Conservation (phyloP, 2,329 filamentous ascomycete genomes). For the Bretziella fagacearum region DNA sequence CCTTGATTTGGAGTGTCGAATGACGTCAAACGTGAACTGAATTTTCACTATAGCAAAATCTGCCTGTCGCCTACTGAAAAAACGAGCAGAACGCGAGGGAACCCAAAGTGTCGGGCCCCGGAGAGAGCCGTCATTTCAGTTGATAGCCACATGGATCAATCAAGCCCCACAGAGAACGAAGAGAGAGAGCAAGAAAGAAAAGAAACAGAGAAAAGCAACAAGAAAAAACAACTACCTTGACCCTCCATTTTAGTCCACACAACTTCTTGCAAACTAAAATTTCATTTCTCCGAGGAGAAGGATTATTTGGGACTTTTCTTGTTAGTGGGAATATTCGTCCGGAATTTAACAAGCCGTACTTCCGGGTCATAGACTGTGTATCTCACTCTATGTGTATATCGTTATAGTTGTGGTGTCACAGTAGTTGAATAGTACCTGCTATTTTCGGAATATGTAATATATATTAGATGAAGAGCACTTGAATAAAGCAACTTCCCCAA, state of each 20-base stretch:
- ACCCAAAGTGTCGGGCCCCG: background rate
- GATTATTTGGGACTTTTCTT: background rate
- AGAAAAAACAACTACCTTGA: too few relatives aligned
- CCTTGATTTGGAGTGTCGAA: too few relatives aligned
- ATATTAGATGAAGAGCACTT: background rate
- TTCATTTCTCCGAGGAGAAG: too few relatives aligned
- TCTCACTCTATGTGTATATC: background rate
- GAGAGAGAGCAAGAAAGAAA: too few relatives aligned
- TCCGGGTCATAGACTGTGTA: too few relatives aligned
- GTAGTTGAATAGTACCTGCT: background rate
- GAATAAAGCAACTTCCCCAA: background rate
- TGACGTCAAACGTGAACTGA: background rate
- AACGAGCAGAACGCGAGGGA: background rate
- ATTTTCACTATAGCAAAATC: background rate
- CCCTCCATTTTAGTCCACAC: too few relatives aligned
- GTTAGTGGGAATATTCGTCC: background rate
- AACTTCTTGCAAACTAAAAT: too few relatives aligned
- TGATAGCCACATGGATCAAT: background rate
- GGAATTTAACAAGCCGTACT: background rate
- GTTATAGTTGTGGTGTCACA: background rate
- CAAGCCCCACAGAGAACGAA: background rate
- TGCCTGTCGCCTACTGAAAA: background rate
- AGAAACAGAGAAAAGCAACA: too few relatives aligned
- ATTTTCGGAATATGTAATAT: background rate
- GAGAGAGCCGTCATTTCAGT: background rate